Evolutionary conservation across 2,329 filamentous ascomycete genomes (phyloP).

Genomic region (Curvularia sp.): DNA sequence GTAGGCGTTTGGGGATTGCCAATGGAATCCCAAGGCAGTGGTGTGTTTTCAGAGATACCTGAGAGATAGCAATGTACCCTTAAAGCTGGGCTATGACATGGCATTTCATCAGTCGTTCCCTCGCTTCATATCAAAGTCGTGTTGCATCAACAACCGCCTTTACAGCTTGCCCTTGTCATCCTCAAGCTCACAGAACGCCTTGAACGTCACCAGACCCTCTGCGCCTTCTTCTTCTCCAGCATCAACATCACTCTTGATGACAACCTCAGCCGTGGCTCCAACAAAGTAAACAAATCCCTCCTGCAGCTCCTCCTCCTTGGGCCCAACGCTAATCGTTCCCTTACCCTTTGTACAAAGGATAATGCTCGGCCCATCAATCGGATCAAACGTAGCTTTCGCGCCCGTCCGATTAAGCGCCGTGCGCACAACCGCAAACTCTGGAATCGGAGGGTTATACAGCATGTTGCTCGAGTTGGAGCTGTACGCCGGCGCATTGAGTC

Average conservation of each 20-base stretch:
- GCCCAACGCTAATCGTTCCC: conserved; percentile 84
- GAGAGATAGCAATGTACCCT: neutral
- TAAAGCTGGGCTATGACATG: neutral
- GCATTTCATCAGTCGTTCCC: neutral
- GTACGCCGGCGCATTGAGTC: conserved; percentile 82
- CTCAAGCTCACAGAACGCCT: conserved; percentile 85
- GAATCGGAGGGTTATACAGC: conserved; percentile 94
- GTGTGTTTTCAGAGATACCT: neutral
- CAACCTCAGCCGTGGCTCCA: conserved; percentile 82
- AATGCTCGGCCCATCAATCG: conserved; percentile 87
- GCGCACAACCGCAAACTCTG: conserved; percentile 91
- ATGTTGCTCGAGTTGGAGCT: conserved; percentile 73
- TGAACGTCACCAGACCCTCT: conserved; percentile 84
- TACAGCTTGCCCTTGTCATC: conserved; percentile 42
- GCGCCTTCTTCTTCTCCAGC: conserved; percentile 30
- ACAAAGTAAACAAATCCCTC: conserved; percentile 66
- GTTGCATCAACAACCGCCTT: neutral
- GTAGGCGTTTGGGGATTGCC: neutral
- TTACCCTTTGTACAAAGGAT: conserved; percentile 86
- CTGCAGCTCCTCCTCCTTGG: conserved; percentile 73
- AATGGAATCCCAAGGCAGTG: neutral
- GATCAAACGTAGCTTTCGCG: conserved; percentile 87
- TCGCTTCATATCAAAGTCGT: neutral
- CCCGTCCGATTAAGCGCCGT: conserved; percentile 73
- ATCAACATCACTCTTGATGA: conserved; percentile 72